These are phyloP conservation scores for Combretum micranthum DNA, from an alignment of 345 rosid species.

Conservation along the genomic window DNA sequence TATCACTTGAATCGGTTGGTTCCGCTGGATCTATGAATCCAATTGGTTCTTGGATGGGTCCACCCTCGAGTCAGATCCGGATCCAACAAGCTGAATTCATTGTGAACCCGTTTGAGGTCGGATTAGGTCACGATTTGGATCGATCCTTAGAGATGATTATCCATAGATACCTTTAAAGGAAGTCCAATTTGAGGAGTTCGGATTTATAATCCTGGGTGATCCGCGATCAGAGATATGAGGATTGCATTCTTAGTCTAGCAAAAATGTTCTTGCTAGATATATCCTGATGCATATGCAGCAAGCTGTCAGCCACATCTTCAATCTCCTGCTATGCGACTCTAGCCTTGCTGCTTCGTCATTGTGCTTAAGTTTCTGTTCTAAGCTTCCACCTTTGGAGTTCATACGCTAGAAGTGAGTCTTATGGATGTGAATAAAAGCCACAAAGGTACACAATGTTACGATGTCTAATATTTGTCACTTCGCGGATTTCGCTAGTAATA, in stretches of 20 bases:
- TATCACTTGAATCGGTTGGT: too few species aligned
- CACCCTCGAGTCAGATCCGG: too few species aligned
- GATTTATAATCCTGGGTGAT: background rate
- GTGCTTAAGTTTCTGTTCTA: slow-evolving; percentile 5
- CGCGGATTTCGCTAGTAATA: slow-evolving; percentile 19
- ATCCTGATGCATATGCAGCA: slow-evolving; percentile 6
- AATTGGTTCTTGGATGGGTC: too few species aligned
- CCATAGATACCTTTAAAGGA: slow-evolving; percentile 6
- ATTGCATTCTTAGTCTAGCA: slow-evolving; percentile 5
- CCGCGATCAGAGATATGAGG: slow-evolving; percentile 8
- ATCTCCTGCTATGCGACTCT: slow-evolving; percentile 18
- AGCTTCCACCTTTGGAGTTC: slow-evolving; percentile 26
- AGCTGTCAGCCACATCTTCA: slow-evolving; percentile 5
- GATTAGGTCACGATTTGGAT: too few species aligned
- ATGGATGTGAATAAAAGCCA: slow-evolving; percentile 20
- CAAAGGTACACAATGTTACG: slow-evolving; percentile 26
- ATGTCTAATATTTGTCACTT: slow-evolving; percentile 22
- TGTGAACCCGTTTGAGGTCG: too few species aligned
- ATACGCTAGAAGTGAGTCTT: slow-evolving; percentile 24
- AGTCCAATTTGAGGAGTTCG: slow-evolving; percentile 11
- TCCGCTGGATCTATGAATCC: too few species aligned
- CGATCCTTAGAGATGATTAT: too few species aligned
- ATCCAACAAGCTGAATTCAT: too few species aligned
- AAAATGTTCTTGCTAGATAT: slow-evolving; percentile 11
- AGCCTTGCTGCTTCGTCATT: slow-evolving; percentile 9